Evolutionary conservation across 768 basidiomycete species (phyloP), one percentile per base, ranked within the genome.

Genomic region (Ramaria rubella): DNA sequence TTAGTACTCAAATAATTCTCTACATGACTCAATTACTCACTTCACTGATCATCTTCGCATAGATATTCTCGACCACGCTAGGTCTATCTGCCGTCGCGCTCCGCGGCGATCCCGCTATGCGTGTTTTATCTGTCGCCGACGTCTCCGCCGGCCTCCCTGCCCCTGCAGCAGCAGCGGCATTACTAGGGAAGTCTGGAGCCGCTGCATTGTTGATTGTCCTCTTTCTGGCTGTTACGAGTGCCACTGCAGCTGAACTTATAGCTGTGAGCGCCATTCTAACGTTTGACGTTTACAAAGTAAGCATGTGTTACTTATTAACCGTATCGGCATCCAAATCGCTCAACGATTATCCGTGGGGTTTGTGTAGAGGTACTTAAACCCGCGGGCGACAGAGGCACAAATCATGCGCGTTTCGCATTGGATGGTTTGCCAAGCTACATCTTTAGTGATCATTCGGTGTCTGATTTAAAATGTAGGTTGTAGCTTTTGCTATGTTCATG

Each of bases 111-210:
- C 79, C 62, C 53, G 77, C 72, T 15, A 67, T 77, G 52, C 66
- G 69, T 21, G 61, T 68, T 0, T 72, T 86, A 26, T 72, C 79
- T 0, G 55, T 76, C 1, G 79, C 72, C 0, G 87, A 94, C 62
- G 85, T 95, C 9, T 86, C 86, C 6, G 91, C 90, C n/a, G 94
- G 94, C 42, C 77, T 96, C 2, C 87, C 91, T 53, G 81, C 94
- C 6, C 78, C 91, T 2, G 85, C 92, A 1, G 90, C 91, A 0
- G 92, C 92, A 1, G 77, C 83, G 1, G 88, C 91, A 0, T 72
- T 97, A 7, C 73, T 95, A 8, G 91, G 92, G 0, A 77, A 90
- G 61, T 74, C 80, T 0, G 94, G 94, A 27, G 93, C 90, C 2
- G 79, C 81, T 4, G 84, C 88, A 0, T 71, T 95, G 59, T 80